Conservation (phyloP, 2,329 filamentous ascomycete species). For the Fusarium euwallaceae region DNA sequence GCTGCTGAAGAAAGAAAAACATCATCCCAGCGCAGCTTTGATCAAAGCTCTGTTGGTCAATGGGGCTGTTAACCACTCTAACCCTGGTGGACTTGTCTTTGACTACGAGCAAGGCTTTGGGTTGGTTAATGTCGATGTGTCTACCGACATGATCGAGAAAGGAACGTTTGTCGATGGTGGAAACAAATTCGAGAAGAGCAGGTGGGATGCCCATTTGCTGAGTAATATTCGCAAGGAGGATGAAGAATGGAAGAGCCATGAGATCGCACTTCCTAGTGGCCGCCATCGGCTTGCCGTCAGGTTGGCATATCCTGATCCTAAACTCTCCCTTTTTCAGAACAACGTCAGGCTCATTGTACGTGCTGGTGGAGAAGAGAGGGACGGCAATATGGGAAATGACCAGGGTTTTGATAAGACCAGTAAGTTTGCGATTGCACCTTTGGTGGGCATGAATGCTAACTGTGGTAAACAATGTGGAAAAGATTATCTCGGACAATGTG, state of each 20-base stretch:
- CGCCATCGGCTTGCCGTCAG: neutral
- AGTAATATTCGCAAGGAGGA: neutral
- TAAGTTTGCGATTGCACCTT: neutral
- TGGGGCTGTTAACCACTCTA: neutral
- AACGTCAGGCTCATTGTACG: neutral
- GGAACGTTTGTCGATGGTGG: neutral
- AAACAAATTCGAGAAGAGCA: neutral
- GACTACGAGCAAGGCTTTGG: conserved; percentile 8
- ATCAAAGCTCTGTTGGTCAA: neutral
- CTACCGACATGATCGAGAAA: neutral
- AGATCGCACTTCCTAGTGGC: neutral
- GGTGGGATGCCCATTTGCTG: neutral
- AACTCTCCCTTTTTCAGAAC: neutral
- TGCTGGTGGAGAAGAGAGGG: neutral
- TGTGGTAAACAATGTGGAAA: neutral
- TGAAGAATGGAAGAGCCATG: neutral
- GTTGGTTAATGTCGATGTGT: neutral
- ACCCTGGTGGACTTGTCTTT: neutral
- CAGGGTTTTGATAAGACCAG: neutral
- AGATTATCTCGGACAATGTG: neutral
- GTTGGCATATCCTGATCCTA: neutral
- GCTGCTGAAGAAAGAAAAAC: no score
- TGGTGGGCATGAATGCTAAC: neutral
- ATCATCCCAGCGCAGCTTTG: neutral
- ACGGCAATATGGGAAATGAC: neutral